A percentile compares a stretch with the other conserved stretches of the same genome.
Conservation (phyloP, 2,329 filamentous ascomycete species). For the Furcasterigmium furcatum region DNA sequence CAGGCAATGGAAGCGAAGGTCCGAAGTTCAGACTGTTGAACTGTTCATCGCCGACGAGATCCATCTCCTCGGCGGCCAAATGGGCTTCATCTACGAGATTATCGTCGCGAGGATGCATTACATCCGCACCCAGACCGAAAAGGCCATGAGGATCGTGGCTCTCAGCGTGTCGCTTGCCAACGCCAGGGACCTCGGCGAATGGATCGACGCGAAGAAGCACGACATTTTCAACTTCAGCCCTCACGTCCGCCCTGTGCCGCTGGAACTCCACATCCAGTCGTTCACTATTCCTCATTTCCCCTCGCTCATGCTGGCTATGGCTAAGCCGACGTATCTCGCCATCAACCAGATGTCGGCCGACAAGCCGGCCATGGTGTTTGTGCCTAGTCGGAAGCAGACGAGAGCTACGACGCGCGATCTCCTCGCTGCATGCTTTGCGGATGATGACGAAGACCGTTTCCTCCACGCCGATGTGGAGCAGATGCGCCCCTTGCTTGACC, state of each 20-base stretch:
- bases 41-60: conserved; percentile 94
- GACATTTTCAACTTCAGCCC: conserved; percentile 99
- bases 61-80: conserved; percentile 83
- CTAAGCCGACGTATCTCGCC: conserved; percentile 85
- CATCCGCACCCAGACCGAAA: conserved; percentile 84
- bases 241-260: conserved; percentile 79
- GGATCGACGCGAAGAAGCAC: conserved; percentile 97
- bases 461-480: conserved; percentile 81
- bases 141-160: conserved; percentile 81
- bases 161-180: conserved; percentile 91
- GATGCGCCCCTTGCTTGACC: conserved; percentile 75
- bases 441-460: conserved; percentile 92
- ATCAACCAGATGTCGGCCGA: conserved; percentile 85
- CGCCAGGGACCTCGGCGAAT: conserved; percentile 90
- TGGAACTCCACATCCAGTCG: conserved; percentile 93
- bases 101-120: conserved; percentile 98
- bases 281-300: conserved; percentile 97
- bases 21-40: conserved; percentile 87
- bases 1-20: conserved; percentile 92
- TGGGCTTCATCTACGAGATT: conserved; percentile 90
- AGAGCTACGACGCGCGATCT: conserved; percentile 84
- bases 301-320: conserved; percentile 98
- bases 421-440: conserved; percentile 79
- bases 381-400: conserved; percentile 90
- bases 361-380: conserved; percentile 88